These are phyloP conservation scores for Garcia nutans DNA, from an alignment of 345 rosid genomes.

Conservation along the genomic window DNA sequence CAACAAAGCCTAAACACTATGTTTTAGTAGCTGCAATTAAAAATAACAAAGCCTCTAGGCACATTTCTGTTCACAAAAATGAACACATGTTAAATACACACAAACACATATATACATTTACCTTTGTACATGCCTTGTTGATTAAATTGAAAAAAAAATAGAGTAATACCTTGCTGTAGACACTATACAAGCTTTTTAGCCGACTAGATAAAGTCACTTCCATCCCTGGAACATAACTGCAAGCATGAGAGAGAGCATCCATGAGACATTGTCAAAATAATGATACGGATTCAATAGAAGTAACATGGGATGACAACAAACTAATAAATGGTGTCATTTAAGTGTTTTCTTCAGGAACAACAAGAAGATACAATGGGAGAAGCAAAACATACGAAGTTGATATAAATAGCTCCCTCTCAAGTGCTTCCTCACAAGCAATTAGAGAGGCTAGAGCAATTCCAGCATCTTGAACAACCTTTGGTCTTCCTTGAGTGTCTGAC, in stretches of 20 bases:
- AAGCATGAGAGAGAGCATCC: conserved; percentile 17
- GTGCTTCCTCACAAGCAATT: conserved; percentile 61
- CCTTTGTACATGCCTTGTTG: background rate
- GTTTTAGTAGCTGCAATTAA: background rate
- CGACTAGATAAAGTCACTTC: conserved; percentile 70
- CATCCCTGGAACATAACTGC: conserved; percentile 80
- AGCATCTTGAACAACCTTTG: conserved; percentile 67
- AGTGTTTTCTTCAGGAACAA: conserved; percentile 13
- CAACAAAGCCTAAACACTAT: background rate
- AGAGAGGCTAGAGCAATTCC: conserved; percentile 67
- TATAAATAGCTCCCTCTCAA: conserved; percentile 58
- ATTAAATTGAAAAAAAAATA: conserved; percentile 7
- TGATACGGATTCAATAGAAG: background rate
- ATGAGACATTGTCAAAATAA: conserved; percentile 5
- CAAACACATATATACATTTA: background rate
- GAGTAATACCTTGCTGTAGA: conserved; percentile 61
- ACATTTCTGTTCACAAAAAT: background rate
- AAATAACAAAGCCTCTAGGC: background rate
- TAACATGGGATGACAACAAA: background rate
- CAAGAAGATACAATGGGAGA: conserved; percentile 13
- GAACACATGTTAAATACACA: background rate
- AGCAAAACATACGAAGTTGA: conserved; percentile 58
- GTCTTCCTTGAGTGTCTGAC: conserved; percentile 34
- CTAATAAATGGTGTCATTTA: too few relatives aligned
- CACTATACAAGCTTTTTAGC: conserved; percentile 62